Evolutionary conservation across 768 basidiomycete species (phyloP).

Genomic region (Podaxis carcinomalis): DNA sequence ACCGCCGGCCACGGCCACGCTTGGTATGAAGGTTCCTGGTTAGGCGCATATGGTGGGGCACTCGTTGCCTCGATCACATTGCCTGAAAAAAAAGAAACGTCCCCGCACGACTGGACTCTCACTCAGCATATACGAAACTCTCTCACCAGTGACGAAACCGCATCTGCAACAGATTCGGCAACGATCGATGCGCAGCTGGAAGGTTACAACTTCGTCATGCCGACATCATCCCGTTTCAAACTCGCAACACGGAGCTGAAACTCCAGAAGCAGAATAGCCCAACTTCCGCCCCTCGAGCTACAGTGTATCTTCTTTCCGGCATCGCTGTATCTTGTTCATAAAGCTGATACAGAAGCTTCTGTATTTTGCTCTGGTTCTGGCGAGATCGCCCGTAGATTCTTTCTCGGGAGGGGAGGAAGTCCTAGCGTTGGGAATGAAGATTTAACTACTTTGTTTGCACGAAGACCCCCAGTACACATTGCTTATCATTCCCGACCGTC

Average conservation of each 20-base stretch:
- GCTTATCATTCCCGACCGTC: background rate
- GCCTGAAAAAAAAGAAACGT: background rate
- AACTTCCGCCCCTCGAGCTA: slow-evolving; percentile 1
- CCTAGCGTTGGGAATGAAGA: background rate
- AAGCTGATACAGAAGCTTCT: background rate
- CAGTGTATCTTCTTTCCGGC: background rate
- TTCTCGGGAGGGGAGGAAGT: background rate
- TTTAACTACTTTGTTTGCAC: background rate
- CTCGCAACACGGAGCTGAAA: background rate
- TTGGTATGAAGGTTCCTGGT: background rate
- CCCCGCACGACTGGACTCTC: background rate
- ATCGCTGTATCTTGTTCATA: background rate
- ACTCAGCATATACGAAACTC: background rate
- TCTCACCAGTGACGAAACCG: background rate
- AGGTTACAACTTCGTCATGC: background rate
- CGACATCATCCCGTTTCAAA: background rate
- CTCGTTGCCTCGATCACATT: background rate
- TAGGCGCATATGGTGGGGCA: slow-evolving; percentile 3
- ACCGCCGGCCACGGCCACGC: background rate
- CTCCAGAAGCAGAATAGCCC: background rate
- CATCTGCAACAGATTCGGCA: background rate
- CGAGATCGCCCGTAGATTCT: slow-evolving; percentile 12
- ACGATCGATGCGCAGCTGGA: background rate
- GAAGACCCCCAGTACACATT: background rate
- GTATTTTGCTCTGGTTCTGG: background rate